These are phyloP conservation scores for Bathelium albidoporum DNA, from an alignment of 495 filamentous ascomycete genomes.

Conservation along the genomic window DNA sequence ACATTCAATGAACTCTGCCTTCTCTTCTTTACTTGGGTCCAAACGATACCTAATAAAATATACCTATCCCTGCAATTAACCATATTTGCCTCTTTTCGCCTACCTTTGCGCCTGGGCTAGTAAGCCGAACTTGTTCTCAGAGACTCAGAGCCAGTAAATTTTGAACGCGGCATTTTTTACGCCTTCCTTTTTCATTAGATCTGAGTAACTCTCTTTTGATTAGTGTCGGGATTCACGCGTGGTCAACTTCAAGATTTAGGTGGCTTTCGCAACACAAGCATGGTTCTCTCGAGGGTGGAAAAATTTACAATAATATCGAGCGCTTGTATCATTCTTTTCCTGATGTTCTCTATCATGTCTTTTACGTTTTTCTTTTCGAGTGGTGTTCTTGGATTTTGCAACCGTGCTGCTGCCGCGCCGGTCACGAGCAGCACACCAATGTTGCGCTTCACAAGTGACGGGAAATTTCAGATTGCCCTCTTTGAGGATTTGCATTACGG, in stretches of 20 bases:
- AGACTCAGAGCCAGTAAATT: neutral
- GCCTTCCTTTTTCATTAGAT: neutral
- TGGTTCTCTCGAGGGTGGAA: neutral
- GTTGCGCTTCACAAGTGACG: slow-evolving; percentile 10
- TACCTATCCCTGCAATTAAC: no score
- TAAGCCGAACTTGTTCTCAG: neutral
- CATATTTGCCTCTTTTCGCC: neutral
- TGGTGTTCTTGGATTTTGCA: neutral
- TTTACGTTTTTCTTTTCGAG: neutral
- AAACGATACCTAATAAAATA: no score
- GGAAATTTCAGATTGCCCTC: slow-evolving; percentile 38
- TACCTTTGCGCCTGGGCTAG: neutral
- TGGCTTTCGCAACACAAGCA: neutral
- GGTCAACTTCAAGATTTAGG: neutral
- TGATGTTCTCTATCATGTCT: neutral
- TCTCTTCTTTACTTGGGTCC: no score
- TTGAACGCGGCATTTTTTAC: neutral
- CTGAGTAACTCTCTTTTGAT: neutral
- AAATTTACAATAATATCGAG: neutral
- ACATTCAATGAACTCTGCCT: no score
- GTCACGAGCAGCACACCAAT: neutral
- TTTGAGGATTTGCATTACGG: slow-evolving; percentile 64
- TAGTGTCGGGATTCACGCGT: neutral
- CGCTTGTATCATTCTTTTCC: neutral
- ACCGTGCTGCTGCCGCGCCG: neutral